These are phyloP conservation scores for Hypoxylon sp. DNA, from an alignment of 2,329 filamentous ascomycete genomes.

Conservation along the genomic window DNA sequence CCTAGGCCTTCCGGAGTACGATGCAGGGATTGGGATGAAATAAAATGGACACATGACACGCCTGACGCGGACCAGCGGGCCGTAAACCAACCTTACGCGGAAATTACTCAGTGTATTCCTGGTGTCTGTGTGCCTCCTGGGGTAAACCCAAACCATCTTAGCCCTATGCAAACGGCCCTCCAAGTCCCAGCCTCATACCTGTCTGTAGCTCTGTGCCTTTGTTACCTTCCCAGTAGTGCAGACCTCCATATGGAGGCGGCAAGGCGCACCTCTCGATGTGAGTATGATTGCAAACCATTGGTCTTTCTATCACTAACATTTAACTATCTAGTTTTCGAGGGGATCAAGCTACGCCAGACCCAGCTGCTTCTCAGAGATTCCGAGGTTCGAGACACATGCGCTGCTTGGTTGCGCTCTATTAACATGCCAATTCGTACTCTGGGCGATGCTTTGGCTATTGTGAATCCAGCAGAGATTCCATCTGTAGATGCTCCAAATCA, in stretches of 20 bases:
- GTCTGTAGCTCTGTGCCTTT: constrained; percentile 37
- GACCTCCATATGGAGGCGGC: background rate
- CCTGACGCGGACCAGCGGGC: constrained; percentile 3
- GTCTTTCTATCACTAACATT: constrained; percentile 33
- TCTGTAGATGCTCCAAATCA: background rate
- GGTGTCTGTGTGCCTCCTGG: constrained; percentile 45
- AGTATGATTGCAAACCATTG: constrained; percentile 25
- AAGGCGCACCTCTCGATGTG: constrained; percentile 37
- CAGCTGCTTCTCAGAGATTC: constrained; percentile 41
- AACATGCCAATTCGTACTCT: constrained; percentile 34
- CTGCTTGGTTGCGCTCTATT: constrained; percentile 45
- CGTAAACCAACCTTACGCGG: background rate
- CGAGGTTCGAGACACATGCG: constrained; percentile 37
- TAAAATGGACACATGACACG: constrained; percentile 30
- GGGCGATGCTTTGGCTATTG: background rate
- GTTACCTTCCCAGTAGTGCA: constrained; percentile 4
- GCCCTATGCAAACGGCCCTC: constrained; percentile 28
- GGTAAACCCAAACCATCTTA: constrained; percentile 32
- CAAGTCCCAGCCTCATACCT: constrained; percentile 44
- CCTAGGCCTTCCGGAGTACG: constrained; percentile 42
- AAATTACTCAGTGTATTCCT: constrained; percentile 37
- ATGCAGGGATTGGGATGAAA: constrained; percentile 50
- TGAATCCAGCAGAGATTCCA: background rate
- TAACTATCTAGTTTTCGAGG: constrained; percentile 42
- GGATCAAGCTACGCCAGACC: constrained; percentile 40